Evolutionary conservation across 2,329 filamentous ascomycete species (phyloP), one percentile per base, ranked within the genome.

Genomic region (Xylaria sp.): DNA sequence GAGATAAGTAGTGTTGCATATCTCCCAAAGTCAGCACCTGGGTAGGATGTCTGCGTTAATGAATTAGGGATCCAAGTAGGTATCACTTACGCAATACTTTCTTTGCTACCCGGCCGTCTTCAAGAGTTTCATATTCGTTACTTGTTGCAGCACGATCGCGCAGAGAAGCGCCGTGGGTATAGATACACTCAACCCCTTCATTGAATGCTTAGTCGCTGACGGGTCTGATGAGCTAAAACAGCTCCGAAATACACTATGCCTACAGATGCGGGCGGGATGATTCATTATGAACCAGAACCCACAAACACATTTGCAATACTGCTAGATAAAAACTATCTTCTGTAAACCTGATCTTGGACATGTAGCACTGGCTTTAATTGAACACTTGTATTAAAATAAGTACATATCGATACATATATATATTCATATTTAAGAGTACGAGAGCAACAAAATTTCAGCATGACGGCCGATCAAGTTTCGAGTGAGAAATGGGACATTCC

Each of bases 401-500:
- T n/a, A n/a, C n/a, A 27, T 7, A 49, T 27, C 7, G 3, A 27
- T 49, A 50, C 17, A 31, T 7, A 25, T 11, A 31, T 17, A 33
- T 20, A 22, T 22, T 4, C n/a, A 27, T 31, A n/a, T n/a, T 20
- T 31, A 9, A n/a, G 9, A 7, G 7, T 9, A 10, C 27, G 27
- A 50, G 10, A 45, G 38, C 1, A 5, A 17, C 5, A 27, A 45
- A 25, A 49, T 13, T 5, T 17, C 4, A 56, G 53, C 2, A 66
- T 68, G 57, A 3, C 29, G 25, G 13, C 20, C 49, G 39, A 65
- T 11, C 29, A 38, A 3, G 17, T 20, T 20, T 20, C 38, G 7
- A 68, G 39, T n/a, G n/a, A 27, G 1, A 66, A 60, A 49, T 72
- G 33, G 61, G 61, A 61, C 42, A 70, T 57, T 50, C 72, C 73